Evolutionary conservation across 2,329 filamentous ascomycete species (phyloP).

Genomic region (Xylaria arbuscula): DNA sequence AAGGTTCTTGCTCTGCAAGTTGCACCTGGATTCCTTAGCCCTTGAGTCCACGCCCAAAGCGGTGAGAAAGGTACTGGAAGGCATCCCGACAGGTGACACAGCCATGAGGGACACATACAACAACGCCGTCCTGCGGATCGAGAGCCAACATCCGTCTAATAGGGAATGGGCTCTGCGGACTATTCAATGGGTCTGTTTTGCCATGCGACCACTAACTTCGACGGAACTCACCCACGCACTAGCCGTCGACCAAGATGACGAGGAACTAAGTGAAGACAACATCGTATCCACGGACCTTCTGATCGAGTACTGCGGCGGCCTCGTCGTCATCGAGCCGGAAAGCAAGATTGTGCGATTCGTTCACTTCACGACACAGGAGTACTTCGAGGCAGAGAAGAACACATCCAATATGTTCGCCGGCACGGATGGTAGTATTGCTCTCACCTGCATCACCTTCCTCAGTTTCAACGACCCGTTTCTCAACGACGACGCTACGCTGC

Average conservation of each 20-base stretch:
- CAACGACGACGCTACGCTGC: conserved; percentile 24
- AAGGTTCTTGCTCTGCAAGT: conserved; percentile 22
- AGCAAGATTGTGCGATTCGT: conserved; percentile 53
- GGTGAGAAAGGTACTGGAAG: conserved; percentile 19
- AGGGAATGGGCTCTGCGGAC: background rate
- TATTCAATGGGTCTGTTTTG: background rate
- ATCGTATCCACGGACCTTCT: conserved; percentile 45
- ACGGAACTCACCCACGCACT: conserved; percentile 52
- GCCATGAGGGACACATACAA: conserved; percentile 7
- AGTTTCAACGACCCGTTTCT: conserved; percentile 19
- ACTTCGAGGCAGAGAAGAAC: conserved; percentile 47
- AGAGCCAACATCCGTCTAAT: background rate
- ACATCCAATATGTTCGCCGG: conserved; percentile 19
- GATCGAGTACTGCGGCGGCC: conserved; percentile 51
- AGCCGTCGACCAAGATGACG: conserved; percentile 46
- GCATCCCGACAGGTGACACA: conserved; percentile 14
- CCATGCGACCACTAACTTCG: background rate
- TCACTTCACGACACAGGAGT: conserved; percentile 57
- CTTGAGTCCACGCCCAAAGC: conserved; percentile 22
- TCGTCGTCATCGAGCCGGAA: conserved; percentile 53
- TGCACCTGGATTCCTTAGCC: conserved; percentile 25
- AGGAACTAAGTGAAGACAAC: conserved; percentile 49
- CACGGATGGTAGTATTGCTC: conserved; percentile 7
- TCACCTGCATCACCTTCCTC: conserved; percentile 3
- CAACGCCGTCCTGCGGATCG: background rate